Conservation (phyloP, 495 filamentous ascomycete species). For the Penicillium turbatum region DNA sequence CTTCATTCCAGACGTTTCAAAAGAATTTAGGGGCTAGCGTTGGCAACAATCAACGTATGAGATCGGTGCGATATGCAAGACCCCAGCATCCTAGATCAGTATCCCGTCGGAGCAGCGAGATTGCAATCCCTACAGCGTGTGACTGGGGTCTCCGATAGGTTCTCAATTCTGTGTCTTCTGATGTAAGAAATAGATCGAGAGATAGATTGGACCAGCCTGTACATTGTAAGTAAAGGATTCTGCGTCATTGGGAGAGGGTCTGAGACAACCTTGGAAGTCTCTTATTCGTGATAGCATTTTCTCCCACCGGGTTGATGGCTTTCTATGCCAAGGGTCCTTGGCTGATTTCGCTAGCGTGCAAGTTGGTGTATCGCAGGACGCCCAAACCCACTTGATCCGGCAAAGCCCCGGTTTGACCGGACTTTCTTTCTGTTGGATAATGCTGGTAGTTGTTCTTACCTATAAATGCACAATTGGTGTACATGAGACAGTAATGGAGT, state of each 20-base stretch:
- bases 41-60: neutral
- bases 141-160: neutral
- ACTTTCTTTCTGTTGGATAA: neutral
- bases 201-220: neutral
- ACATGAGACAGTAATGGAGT: too few species aligned
- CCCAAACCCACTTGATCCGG: neutral
- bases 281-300: neutral
- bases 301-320: neutral
- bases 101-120: too few species aligned
- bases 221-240: too few species aligned
- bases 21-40: neutral
- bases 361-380: neutral
- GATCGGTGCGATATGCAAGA: neutral
- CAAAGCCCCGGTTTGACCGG: neutral
- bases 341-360: constrained; percentile 4
- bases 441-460: neutral
- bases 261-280: neutral
- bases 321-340: constrained; percentile 1
- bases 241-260: constrained; percentile 1
- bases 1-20: constrained; percentile 1
- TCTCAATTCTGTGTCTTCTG: neutral
- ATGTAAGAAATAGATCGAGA: neutral
- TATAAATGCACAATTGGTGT: too few species aligned
- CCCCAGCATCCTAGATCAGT: neutral
- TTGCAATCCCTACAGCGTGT: neutral